Evolutionary conservation across 306 rosid species (phyloP).

Genomic region (Castanea crenata): DNA sequence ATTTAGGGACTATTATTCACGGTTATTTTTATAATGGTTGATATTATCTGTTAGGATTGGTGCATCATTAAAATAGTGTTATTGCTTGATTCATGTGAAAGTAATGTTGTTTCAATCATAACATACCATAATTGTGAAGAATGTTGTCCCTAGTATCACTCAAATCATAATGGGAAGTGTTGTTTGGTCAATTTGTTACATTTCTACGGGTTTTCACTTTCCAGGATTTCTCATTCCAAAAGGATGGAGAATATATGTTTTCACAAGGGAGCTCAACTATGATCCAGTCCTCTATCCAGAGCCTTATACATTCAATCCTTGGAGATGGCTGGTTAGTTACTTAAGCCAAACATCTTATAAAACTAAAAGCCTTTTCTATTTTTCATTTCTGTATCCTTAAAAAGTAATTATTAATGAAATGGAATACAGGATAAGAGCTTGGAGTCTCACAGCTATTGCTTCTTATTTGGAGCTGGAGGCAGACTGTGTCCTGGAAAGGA

Average conservation of each 20-base stretch:
- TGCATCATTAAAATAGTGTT: no score
- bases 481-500: conserved; percentile 83
- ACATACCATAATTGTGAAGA: no score
- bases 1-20: no score
- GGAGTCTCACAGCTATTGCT: conserved; percentile 53
- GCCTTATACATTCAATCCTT: conserved; percentile 65
- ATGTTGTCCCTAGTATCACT: no score
- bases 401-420: neutral
- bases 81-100: no score
- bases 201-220: neutral
- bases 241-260: conserved; percentile 77
- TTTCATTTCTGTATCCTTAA: neutral
- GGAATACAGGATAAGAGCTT: conserved; percentile 47
- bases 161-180: neutral
- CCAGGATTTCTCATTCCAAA: conserved; percentile 69
- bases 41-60: no score
- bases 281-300: conserved; percentile 60
- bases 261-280: conserved; percentile 71
- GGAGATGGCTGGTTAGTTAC: conserved; percentile 72
- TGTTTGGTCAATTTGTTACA: neutral
- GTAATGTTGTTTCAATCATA: neutral
- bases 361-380: no score
- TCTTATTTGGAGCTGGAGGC: conserved; percentile 71
- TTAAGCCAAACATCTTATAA: neutral
- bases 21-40: no score